phyloP scores from a whole-genome alignment of 345 rosid species.

The Citrus glauca region DNA sequence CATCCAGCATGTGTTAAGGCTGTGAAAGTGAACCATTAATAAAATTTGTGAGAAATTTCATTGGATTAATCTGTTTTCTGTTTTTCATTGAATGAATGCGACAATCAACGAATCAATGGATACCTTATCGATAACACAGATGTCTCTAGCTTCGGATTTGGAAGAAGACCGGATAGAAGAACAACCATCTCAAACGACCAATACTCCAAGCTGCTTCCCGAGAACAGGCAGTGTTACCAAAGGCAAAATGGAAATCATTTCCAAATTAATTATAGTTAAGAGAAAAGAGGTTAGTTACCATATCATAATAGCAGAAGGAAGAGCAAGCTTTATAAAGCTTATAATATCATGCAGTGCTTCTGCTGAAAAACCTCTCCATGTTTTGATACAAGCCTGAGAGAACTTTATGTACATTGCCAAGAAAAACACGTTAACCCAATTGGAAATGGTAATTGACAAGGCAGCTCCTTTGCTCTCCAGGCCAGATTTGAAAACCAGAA shows the following conservation, averaged over 20 bases:
- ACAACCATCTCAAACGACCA: constrained; percentile 47
- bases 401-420: constrained; percentile 32
- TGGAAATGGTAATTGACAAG: constrained; percentile 27
- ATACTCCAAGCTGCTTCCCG: constrained; percentile 31
- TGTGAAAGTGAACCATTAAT: constrained; percentile 16
- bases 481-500: constrained; percentile 33
- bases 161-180: constrained; percentile 41
- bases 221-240: neutral
- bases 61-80: neutral
- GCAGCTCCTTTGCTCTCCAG: constrained; percentile 49
- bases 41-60: neutral
- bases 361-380: constrained; percentile 47
- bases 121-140: constrained; percentile 47
- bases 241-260: neutral
- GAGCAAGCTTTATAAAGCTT: constrained; percentile 45
- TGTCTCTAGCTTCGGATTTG: constrained; percentile 44
- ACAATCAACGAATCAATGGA: neutral
- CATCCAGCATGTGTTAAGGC: constrained; percentile 67
- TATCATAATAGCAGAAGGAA: constrained; percentile 58
- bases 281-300: constrained; percentile 26
- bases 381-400: constrained; percentile 30
- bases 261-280: too few species aligned
- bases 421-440: constrained; percentile 44
- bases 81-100: neutral
- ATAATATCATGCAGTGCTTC: constrained; percentile 37